A percentile compares a stretch with the other conserved stretches of the same genome.
Conservation (phyloP, 2,329 filamentous ascomycete species). For the Coleophoma cylindrospora region DNA sequence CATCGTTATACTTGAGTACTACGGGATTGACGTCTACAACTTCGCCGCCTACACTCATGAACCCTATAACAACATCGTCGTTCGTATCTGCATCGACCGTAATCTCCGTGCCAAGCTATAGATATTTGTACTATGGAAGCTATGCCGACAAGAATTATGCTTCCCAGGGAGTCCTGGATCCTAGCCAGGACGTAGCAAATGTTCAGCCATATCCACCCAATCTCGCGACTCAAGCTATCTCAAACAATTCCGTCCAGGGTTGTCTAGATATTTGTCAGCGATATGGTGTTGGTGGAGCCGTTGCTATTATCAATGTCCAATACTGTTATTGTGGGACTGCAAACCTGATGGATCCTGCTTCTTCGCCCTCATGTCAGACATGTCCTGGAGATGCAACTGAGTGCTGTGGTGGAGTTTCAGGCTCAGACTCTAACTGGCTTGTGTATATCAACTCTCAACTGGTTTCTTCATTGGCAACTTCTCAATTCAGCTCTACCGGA, state of each 20-base stretch:
- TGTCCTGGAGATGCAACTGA: not conserved
- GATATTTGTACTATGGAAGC: not conserved
- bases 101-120: not conserved
- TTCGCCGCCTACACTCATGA: too few species aligned
- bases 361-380: not conserved
- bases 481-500: not conserved
- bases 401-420: not conserved
- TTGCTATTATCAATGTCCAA: not conserved
- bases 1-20: too few species aligned
- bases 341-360: not conserved
- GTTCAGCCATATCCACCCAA: not conserved
- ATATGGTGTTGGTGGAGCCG: not conserved
- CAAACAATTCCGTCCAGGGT: not conserved
- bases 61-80: too few species aligned
- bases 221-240: not conserved
- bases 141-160: not conserved
- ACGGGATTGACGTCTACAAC: too few species aligned
- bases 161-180: not conserved
- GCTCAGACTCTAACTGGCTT: not conserved
- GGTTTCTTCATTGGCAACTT: not conserved
- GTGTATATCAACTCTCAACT: not conserved
- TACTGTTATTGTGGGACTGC: not conserved
- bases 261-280: not conserved
- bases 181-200: not conserved
- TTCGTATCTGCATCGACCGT: not conserved